Percentiles rank a stretch among this genome's conserved stretches.
These are phyloP conservation scores for Spongiforma sp. DNA, from an alignment of 1,284 basidiomycete species.

Conservation along the genomic window DNA sequence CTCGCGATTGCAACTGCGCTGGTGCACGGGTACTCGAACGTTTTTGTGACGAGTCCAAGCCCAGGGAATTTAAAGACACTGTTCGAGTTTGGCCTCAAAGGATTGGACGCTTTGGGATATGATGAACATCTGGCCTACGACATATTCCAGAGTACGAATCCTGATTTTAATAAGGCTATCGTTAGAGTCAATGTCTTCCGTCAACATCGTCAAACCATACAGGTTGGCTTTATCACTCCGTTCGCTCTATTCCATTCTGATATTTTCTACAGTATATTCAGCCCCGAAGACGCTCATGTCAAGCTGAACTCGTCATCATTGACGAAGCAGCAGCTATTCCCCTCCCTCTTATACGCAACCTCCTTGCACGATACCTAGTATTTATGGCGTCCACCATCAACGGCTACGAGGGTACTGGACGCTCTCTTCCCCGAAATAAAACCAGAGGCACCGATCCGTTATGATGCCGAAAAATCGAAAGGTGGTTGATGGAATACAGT, in stretches of 20 bases:
- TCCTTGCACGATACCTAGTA: conserved; percentile 97
- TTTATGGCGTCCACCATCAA: conserved; percentile 99
- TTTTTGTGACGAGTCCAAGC: conserved; percentile 97
- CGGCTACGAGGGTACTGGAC: conserved; percentile 98
- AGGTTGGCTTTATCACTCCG: conserved; percentile 53
- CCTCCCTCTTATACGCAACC: conserved; percentile 91
- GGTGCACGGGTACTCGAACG: conserved; percentile 96
- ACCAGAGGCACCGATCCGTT: conserved; percentile 95
- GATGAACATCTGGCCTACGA: conserved; percentile 99
- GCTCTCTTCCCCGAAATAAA: conserved; percentile 97
- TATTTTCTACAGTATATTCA: conserved; percentile 83
- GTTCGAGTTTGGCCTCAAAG: conserved; percentile 99
- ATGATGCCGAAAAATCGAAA: conserved; percentile 87
- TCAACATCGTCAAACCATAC: conserved; percentile 92
- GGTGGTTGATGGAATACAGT: conserved; percentile 93
- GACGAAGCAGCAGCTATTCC: conserved; percentile 99
- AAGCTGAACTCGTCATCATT: conserved; percentile 97
- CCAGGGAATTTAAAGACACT: conserved; percentile 98
- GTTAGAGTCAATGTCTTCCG: conserved; percentile 97
- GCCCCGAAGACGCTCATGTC: conserved; percentile 98
- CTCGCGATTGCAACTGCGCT: conserved; percentile 94
- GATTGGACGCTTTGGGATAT: conserved; percentile 93
- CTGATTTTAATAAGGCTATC: conserved; percentile 95
- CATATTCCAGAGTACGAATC: conserved; percentile 92
- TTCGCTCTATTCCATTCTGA: neutral